Evolutionary conservation across 305 asterid genomes (phyloP).

Genomic region (Fraxinus xanthoxyloides): DNA sequence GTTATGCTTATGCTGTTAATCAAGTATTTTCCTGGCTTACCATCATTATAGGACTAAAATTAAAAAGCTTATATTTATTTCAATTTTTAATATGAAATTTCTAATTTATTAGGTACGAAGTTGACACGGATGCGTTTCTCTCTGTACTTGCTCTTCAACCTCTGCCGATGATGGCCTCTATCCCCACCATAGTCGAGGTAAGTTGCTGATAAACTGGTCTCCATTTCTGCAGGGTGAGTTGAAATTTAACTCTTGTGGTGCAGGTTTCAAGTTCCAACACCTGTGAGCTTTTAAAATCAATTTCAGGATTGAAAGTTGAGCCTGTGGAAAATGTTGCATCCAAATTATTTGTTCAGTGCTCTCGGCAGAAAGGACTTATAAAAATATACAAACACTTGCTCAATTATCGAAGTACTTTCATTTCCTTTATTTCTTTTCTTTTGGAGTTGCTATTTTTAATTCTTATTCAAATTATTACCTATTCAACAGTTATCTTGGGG

Average conservation of each 20-base stretch:
- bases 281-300: slow-evolving; percentile 78
- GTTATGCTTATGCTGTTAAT: background rate
- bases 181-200: slow-evolving; percentile 95
- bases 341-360: slow-evolving; percentile 96
- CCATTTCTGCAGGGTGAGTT: slow-evolving; percentile 4
- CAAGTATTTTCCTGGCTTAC: background rate
- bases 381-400: slow-evolving; percentile 94
- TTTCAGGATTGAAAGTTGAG: slow-evolving; percentile 86
- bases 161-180: slow-evolving; percentile 64
- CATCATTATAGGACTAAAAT: background rate
- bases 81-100: slow-evolving; percentile 8
- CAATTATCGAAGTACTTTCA: slow-evolving; percentile 75
- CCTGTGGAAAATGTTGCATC: slow-evolving; percentile 90
- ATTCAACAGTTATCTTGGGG: background rate
- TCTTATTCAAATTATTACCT: background rate
- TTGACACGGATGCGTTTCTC: slow-evolving; percentile 94
- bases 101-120: slow-evolving; percentile 66
- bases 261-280: slow-evolving; percentile 93
- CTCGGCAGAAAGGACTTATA: slow-evolving; percentile 95
- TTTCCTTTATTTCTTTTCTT: slow-evolving; percentile 17
- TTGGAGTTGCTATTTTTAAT: background rate
- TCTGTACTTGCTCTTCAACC: slow-evolving; percentile 98
- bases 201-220: slow-evolving; percentile 15
- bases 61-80: slow-evolving; percentile 1
- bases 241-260: slow-evolving; percentile 24